Base-by-base conservation (phyloP, 2,329 filamentous ascomycete species). In the Tolypocladium cylindrosporum region DNA sequence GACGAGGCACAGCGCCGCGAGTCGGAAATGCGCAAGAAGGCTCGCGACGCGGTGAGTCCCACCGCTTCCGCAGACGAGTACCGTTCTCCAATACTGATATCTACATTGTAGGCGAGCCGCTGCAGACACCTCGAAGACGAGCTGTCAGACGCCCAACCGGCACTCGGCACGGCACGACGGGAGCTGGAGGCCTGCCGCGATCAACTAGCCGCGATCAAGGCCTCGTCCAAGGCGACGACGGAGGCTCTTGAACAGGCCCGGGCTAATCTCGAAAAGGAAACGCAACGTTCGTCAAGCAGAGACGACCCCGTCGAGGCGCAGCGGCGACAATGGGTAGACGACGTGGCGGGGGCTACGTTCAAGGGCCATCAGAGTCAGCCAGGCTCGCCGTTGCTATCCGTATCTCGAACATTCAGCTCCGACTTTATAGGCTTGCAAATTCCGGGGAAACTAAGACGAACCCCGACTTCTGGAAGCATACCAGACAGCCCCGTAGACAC, bases 1-100 rank as follows among this genome's bases (percentile, higher is more conserved):
- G 92, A 97, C 67, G 94, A 99, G 67, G 84, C 90, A 10, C 80
- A 85, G 55, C 86, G 86, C 64, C 86, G 90, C 59, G 94, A 99
- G 74, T 87, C 84, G 6, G 94, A 97, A 43, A 84, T 96, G 73
- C 82, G 94, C 63, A 90, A 88, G 70, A 97, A 95, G 74, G 89
- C 91, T 57, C 84, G 94, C 61, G 94, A 99, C 72, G 80, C 88
- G 66, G 89, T 91, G 79, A 74, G 85, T 75, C 48, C 31, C 24
- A 27, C 4, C 13, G 31, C 21, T 16, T 42, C 31, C n/a, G 31
- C 27, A 42, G 21, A 37, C 21, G 36, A 34, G 4, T 19, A 11
- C 19, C 8, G 19, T 6, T 8, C 43, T 9, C 19, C 27, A 21
- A 39, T 21, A 45, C 54, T 57, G 36, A 55, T 31, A 31, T 34